Conservation (phyloP, 306 rosid species). For the Vigna trinervia region DNA sequence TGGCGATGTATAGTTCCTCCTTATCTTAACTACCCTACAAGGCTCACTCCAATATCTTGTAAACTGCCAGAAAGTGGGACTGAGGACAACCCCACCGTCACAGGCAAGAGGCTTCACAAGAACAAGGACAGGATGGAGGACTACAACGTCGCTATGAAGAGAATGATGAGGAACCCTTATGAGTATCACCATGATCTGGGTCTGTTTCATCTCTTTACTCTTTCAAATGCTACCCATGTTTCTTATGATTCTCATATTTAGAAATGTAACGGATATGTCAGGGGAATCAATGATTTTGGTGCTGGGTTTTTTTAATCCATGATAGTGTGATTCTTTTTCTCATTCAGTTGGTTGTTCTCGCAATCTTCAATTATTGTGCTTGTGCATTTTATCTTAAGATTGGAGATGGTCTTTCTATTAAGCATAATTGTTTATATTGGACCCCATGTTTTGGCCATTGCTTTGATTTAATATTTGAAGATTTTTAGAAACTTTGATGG, state of each 20-base stretch:
- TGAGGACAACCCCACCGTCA: constrained; percentile 46
- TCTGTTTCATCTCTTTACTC: constrained; percentile 54
- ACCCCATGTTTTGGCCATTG: too few species aligned
- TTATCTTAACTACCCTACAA: constrained; percentile 30
- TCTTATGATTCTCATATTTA: neutral
- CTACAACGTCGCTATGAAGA: constrained; percentile 86
- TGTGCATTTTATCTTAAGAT: neutral
- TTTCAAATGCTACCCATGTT: constrained; percentile 2
- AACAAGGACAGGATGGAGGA: constrained; percentile 68
- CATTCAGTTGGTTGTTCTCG: constrained; percentile 16
- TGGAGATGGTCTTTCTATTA: neutral
- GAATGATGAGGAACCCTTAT: constrained; percentile 91
- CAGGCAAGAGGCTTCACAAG: constrained; percentile 44
- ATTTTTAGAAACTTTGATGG: too few species aligned
- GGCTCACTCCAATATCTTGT: constrained; percentile 53
- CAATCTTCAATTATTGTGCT: constrained; percentile 6
- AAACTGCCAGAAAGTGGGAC: constrained; percentile 64
- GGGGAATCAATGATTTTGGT: neutral
- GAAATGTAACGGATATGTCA: neutral
- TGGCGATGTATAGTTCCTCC: constrained; percentile 41
- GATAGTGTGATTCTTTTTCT: neutral
- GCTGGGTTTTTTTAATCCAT: neutral
- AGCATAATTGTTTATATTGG: too few species aligned
- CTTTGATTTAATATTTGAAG: too few species aligned
- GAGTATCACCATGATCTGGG: constrained; percentile 97